A percentile compares a stretch with the other conserved stretches of the same genome.
Evolutionary conservation across 495 filamentous ascomycete species (phyloP).

Genomic region (Aspergillus ellipticus): DNA sequence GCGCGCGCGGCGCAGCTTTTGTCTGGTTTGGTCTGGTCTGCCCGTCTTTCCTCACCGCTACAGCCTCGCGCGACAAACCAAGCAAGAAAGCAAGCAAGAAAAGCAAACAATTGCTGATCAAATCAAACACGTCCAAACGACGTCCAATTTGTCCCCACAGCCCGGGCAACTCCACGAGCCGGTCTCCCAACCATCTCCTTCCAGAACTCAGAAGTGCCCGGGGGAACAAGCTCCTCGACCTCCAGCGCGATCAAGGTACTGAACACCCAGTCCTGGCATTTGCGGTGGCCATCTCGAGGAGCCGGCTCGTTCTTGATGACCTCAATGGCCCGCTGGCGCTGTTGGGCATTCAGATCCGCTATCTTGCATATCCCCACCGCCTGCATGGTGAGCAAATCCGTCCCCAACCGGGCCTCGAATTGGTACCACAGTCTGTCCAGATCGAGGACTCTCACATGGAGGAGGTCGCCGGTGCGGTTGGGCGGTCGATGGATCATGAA

Average conservation of each 20-base stretch:
- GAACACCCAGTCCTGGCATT: constrained; percentile 18
- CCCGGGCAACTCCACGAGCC: not conserved
- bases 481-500: constrained; percentile 1
- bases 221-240: constrained; percentile 17
- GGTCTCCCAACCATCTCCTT: constrained; percentile 10
- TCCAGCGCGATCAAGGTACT: constrained; percentile 16
- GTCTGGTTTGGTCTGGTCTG: no score
- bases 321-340: constrained; percentile 4
- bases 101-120: no score
- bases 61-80: no score
- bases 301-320: constrained; percentile 8
- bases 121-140: not conserved
- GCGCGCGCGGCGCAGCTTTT: no score
- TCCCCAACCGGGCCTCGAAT: constrained; percentile 13
- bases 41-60: no score
- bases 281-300: constrained; percentile 11
- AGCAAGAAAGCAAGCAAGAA: no score
- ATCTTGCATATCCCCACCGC: constrained; percentile 15
- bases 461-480: constrained; percentile 2
- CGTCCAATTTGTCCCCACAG: constrained; percentile 1
- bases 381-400: constrained; percentile 6
- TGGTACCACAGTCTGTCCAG: constrained; percentile 14
- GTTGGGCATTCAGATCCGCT: constrained; percentile 4
- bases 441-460: constrained; percentile 8
- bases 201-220: constrained; percentile 13